Evolutionary conservation across 1,284 basidiomycete species (phyloP).

Genomic region (Ganoderma sinense): DNA sequence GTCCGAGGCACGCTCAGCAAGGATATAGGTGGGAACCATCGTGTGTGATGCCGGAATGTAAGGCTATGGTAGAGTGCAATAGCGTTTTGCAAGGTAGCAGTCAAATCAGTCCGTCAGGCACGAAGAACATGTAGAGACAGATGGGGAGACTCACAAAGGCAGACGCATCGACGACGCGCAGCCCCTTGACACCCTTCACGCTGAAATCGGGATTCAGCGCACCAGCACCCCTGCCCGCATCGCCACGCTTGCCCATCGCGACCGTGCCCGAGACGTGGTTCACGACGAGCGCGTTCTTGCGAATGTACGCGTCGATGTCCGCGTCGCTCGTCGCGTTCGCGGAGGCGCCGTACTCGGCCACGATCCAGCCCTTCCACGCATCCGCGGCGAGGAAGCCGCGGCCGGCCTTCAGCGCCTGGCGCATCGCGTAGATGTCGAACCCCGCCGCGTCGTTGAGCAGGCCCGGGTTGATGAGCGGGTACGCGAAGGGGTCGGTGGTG

Average conservation of each 20-base stretch:
- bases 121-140: not conserved
- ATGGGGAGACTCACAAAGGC: conserved; percentile 35
- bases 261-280: conserved; percentile 15
- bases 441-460: conserved; percentile 28
- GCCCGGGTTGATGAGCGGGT: conserved; percentile 34
- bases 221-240: conserved; percentile 9
- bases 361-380: conserved; percentile 24
- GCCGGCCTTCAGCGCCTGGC: conserved; percentile 26
- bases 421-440: conserved; percentile 32
- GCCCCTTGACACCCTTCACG: conserved; percentile 40
- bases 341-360: conserved; percentile 2
- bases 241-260: conserved; percentile 10
- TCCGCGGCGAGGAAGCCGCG: conserved; percentile 30
- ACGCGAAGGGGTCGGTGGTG: conserved; percentile 30
- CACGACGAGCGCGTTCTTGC: conserved; percentile 14
- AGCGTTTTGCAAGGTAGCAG: not conserved
- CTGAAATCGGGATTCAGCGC: conserved; percentile 42
- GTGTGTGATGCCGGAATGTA: conserved; percentile 33
- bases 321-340: conserved; percentile 20
- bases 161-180: conserved; percentile 45
- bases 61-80: conserved; percentile 23
- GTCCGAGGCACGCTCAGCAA: conserved; percentile 37
- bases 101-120: not conserved
- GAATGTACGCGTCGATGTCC: conserved; percentile 23
- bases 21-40: conserved; percentile 31